Conservation (phyloP, 371 early-diverging fungal genomes). For the Rhizomucor miehei region DNA sequence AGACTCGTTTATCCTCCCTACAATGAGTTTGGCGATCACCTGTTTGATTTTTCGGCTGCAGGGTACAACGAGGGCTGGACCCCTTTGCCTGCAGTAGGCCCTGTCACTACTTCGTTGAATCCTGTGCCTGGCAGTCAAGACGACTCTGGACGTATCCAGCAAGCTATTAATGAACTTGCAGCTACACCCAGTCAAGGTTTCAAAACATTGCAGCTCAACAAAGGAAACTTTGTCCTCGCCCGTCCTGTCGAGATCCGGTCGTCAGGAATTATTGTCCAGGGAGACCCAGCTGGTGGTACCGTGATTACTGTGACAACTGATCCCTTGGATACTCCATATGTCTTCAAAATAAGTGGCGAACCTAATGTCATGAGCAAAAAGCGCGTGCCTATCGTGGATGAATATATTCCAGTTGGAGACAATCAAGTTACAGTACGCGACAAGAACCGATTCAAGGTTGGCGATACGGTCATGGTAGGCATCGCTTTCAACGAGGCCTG, state of each 20-base stretch:
- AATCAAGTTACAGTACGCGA: conserved; percentile 12
- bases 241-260: conserved; percentile 26
- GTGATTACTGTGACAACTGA: conserved; percentile 26
- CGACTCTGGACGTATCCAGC: conserved; percentile 40
- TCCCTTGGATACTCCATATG: conserved; percentile 3
- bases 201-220: conserved; percentile 32
- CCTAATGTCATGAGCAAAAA: conserved; percentile 23
- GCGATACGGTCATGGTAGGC: conserved; percentile 39
- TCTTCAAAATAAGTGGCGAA: conserved; percentile 20
- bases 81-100: conserved; percentile 14
- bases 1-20: conserved; percentile 37
- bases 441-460: conserved; percentile 14
- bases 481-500: conserved; percentile 40
- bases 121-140: conserved; percentile 25
- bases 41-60: conserved; percentile 48
- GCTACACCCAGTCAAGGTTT: conserved; percentile 16
- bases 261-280: conserved; percentile 44
- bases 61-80: conserved; percentile 48
- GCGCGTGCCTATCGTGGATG: conserved; percentile 31
- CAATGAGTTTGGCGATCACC: conserved; percentile 38
- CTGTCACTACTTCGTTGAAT: conserved; percentile 16
- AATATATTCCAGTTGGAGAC: conserved; percentile 38
- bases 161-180: conserved; percentile 28
- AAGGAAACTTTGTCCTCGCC: conserved; percentile 33
- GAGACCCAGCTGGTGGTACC: conserved; percentile 42